phyloP scores from a whole-genome alignment of 352 stramenopile genomes.

The Globisporangium cederbergense region DNA sequence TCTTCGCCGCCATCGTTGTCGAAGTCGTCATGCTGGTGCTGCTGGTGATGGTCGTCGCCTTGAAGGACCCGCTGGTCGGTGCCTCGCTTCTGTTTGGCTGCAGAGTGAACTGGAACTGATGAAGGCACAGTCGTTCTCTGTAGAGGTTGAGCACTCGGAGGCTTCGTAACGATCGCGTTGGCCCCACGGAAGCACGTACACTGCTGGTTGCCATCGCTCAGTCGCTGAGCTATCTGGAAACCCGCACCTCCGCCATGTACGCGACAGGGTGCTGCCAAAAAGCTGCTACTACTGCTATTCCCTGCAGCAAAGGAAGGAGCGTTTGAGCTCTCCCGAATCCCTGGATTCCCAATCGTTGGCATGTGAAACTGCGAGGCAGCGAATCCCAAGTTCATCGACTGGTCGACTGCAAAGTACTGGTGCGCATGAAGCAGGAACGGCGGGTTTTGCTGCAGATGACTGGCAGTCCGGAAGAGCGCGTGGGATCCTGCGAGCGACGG shows the following conservation, averaged over 20 bases:
- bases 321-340: neutral
- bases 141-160: neutral
- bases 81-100: neutral
- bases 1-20: constrained; percentile 19
- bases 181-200: constrained; percentile 37
- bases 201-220: constrained; percentile 4
- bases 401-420: constrained; percentile 18
- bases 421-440: constrained; percentile 12
- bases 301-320: neutral
- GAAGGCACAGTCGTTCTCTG: neutral
- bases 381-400: neutral
- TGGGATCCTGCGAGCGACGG: constrained; percentile 1
- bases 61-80: neutral
- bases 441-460: neutral
- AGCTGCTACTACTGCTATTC: neutral
- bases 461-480: neutral
- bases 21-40: neutral
- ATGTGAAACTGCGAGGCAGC: neutral
- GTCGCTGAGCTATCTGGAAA: neutral
- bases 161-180: constrained; percentile 18
- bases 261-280: constrained; percentile 4
- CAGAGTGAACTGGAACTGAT: neutral
- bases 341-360: neutral
- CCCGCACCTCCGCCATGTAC: constrained; percentile 11
- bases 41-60: neutral